Base-by-base conservation (phyloP, 1,284 basidiomycete genomes). In the Fomitopsis pinicola region DNA sequence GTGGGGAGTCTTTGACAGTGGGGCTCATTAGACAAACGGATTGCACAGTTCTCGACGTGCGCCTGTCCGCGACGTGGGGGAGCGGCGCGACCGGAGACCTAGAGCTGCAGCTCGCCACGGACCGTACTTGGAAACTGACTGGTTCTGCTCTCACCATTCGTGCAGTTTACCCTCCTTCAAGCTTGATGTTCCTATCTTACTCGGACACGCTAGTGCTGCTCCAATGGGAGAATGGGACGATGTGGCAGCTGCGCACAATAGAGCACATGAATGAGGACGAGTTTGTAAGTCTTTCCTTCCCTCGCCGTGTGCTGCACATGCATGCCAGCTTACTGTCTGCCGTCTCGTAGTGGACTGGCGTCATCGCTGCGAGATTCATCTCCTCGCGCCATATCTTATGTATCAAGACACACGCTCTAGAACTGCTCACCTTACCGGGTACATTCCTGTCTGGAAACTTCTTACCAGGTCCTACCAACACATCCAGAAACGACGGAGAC, bases 371-470 rank as follows among this genome's bases (percentile, higher is more conserved):
- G 14, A 76, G 73, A n/a, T 77, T 84, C 54, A 73, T 83, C 36
- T 82, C 78, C 0, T 71, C 75, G 0, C 79, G 80, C 56, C 68
- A 73, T 38, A 62, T 87, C 15, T 68, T 87, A 14, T 76, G 81
- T 33, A 77, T 85, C 64, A 82, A 79, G 61, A 72, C 76, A 1
- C 80, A 78, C 9, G 78, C 82, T 0, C 66, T 87, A 28, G 82
- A 86, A 63, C 70, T 84, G 4, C 79, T 80, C 63, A 75, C 77
- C 0, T 63, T 78, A 4, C 59, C 58, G 14, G 30, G 28, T 12
- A 50, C 48, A 33, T 33, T 50, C 48, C 3, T 22, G 14, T 15
- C 48, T 5, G 6, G 30, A 40, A 4, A 40, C 12, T 40, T 14
- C 12, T 3, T 14, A 1, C 26, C 48, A 9, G 28, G 15, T 6